Conservation (phyloP, 2,329 filamentous ascomycete genomes). For the Penicillium digitatum region DNA sequence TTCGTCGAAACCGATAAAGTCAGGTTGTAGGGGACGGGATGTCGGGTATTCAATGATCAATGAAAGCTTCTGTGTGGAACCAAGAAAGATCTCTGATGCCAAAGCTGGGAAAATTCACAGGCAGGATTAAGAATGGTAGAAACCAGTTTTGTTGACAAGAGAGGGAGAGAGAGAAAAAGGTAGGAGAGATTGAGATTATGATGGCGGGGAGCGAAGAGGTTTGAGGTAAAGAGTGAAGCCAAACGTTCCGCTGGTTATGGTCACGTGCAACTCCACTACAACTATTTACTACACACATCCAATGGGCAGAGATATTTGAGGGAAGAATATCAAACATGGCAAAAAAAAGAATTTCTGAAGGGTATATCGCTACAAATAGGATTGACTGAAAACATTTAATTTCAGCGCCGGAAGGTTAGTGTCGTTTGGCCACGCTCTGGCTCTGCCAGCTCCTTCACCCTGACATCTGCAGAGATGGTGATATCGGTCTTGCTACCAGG, state of each 20-base stretch:
- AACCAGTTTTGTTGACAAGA: background rate
- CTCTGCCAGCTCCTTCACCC: constrained; percentile 45
- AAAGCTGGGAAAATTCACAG: background rate
- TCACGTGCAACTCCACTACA: constrained; percentile 6
- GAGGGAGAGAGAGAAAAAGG: background rate
- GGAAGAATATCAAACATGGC: background rate
- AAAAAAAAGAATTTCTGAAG: background rate
- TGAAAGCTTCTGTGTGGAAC: constrained; percentile 1
- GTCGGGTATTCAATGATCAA: constrained; percentile 1
- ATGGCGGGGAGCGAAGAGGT: constrained; percentile 12
- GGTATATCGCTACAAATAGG: constrained; percentile 6
- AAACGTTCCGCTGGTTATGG: constrained; percentile 1
- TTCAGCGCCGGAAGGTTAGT: constrained; percentile 32
- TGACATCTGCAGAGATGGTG: constrained; percentile 43
- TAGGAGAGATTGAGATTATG: background rate
- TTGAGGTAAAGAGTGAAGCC: constrained; percentile 9
- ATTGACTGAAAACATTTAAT: background rate
- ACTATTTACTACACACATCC: background rate
- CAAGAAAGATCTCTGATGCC: background rate
- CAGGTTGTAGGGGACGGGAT: background rate
- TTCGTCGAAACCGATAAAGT: background rate
- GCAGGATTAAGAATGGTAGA: background rate
- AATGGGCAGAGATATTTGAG: background rate
- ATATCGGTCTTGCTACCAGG: constrained; percentile 71
- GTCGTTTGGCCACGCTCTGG: constrained; percentile 45